These are phyloP conservation scores for Dactylis glomerata DNA, from an alignment of 176 grass and related monocot species.

Conservation along the genomic window DNA sequence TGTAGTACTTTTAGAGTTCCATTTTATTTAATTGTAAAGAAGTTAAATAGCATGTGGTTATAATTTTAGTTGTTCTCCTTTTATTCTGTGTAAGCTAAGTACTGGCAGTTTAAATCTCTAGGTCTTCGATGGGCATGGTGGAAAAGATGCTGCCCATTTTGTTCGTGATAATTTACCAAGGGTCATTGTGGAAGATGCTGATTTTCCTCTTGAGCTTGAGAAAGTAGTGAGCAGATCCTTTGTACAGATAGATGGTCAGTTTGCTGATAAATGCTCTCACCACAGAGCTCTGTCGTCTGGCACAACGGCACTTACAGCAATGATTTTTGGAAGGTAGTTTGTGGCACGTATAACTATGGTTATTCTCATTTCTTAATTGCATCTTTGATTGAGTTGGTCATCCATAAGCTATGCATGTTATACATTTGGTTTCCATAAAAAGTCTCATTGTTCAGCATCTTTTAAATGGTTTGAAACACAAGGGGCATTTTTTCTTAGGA, in stretches of 20 bases:
- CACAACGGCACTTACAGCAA: slow-evolving; percentile 83
- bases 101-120: slow-evolving; percentile 22
- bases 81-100: neutral
- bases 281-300: slow-evolving; percentile 54
- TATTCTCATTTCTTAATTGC: neutral
- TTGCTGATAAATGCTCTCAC: slow-evolving; percentile 60
- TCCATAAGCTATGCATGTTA: neutral
- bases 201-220: slow-evolving; percentile 87
- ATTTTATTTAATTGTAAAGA: neutral
- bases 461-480: neutral
- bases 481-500: neutral
- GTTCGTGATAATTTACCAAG: slow-evolving; percentile 86
- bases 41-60: neutral
- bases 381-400: slow-evolving; percentile 6
- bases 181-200: slow-evolving; percentile 82
- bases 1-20: neutral
- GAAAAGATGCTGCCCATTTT: slow-evolving; percentile 87
- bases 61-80: neutral
- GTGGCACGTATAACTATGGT: neutral
- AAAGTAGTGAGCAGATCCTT: slow-evolving; percentile 74
- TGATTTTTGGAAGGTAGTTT: slow-evolving; percentile 87
- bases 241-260: slow-evolving; percentile 73
- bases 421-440: neutral
- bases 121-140: slow-evolving; percentile 98
- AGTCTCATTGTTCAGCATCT: neutral